Evolutionary conservation across 2,329 filamentous ascomycete genomes (phyloP), one percentile per base, ranked within the genome.

Genomic region (Penicillium frequentans): DNA sequence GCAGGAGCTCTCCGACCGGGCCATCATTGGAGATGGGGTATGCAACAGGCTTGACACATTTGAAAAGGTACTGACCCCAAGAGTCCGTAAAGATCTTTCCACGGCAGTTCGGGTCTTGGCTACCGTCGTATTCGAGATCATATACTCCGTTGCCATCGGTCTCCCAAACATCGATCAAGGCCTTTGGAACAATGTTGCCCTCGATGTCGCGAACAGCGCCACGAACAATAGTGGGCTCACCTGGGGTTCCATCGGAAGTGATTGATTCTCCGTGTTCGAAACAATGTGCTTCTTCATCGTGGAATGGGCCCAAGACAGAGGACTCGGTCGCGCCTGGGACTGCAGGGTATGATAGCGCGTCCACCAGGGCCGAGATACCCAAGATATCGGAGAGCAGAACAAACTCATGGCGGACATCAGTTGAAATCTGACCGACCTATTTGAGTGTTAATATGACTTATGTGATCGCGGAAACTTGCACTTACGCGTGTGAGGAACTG

Each of bases 401-500:
- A 2, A 19, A 39, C n/a, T 39, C 35, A 11, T 39, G 35, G 9
- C 35, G 35, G n/a, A 39, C 35, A 39, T 39, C 35, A 7, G 35
- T 39, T 39, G 35, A 39, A 9, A 39, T 19, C 35, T 39, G 35
- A 11, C 35, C 35, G n/a, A 39, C 35, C 35, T 39, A 19, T 39
- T 19, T 19, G 2, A n/a, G 9, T 11, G 2, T 39, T 8, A 39
- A 3, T n/a, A 19, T 39, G 1, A 19, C 0, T 10, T 19, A 7
- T n/a, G 8, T 37, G n/a, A 39, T 19, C n/a, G 1, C 0, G n/a
- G 4, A 39, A n/a, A 8, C 16, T 9, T n/a, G 19, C 7, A 39
- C 35, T 39, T 39, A 39, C 35, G n/a, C 35, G 35, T 7, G 45
- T 47, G 45, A 47, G 77, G 75, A 91, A 93, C 37, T 84, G 75